Evolutionary conservation across 805 yeast genomes (phyloP), one percentile per base, ranked within the genome.

Genomic region (Metschnikowia lachancei): DNA sequence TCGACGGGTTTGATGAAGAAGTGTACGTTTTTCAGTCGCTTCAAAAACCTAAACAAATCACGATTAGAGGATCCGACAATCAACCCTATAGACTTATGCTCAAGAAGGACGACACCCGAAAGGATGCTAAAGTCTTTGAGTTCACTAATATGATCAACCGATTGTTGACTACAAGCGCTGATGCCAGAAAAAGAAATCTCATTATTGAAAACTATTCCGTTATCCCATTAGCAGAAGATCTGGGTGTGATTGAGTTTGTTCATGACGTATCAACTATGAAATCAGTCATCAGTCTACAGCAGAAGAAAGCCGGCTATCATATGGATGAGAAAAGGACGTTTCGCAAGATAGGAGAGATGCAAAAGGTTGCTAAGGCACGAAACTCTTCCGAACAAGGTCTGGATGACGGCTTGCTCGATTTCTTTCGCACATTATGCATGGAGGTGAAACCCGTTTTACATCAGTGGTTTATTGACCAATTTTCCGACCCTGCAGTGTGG

Each of bases 81-180:
- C 66, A 67, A n/a, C 63, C 70, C 1, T 91, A 91, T 61, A 77
- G 84, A 16, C 74, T 94, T 13, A 75, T 94, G 67, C 83, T 95
- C 56, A 94, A 94, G 60, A 78, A 82, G 51, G 99, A 94, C 65
- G 99, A 94, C 67, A 83, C 95, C 16, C 71, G 98, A 53, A 95
- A 95, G 60, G 99, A 95, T 70, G 94, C 96, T 3, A 86, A 95
- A 56, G 80, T 92, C 43, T 86, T 90, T n/a, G 94, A 95, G 56
- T 85, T 94, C 56, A 88, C 97, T 0, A 81, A 88, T 1, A 85
- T 90, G 65, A 81, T 94, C 63, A 91, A 91, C 60, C 78, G 87
- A 54, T 62, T 94, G 26, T 69, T 94, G 46, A 65, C 71, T 17
- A 75, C 76, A 16, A 86, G 85, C 57, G 74, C 77, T 12, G 96